phyloP scores from a whole-genome alignment of 306 rosid species.

The Quercus wislizeni region DNA sequence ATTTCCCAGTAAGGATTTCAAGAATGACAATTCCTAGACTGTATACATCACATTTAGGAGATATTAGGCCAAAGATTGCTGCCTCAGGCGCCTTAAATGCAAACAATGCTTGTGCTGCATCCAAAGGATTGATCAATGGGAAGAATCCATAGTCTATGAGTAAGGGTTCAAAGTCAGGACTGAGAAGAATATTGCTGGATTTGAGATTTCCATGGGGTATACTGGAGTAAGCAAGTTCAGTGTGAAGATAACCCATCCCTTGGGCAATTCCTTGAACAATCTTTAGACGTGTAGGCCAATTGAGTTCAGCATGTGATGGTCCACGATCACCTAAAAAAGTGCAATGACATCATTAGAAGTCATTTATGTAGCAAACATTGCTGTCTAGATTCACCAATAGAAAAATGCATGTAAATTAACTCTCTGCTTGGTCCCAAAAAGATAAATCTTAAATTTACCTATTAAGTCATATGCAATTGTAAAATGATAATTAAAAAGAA shows the following conservation, averaged over 20 bases:
- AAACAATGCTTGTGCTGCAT: conserved; percentile 36
- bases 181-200: conserved; percentile 71
- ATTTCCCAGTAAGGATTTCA: conserved; percentile 72
- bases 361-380: too few relatives aligned
- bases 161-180: conserved; percentile 54
- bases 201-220: conserved; percentile 88
- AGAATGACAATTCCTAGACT: conserved; percentile 75
- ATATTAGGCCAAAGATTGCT: conserved; percentile 31
- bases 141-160: conserved; percentile 58
- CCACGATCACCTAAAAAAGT: conserved; percentile 61
- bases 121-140: conserved; percentile 38
- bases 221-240: conserved; percentile 27
- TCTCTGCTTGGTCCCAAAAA: too few relatives aligned
- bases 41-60: conserved; percentile 63
- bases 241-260: conserved; percentile 62
- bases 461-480: too few relatives aligned
- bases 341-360: background rate
- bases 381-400: too few relatives aligned
- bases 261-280: conserved; percentile 63
- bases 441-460: too few relatives aligned
- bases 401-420: too few relatives aligned
- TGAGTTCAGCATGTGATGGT: conserved; percentile 47
- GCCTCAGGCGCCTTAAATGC: conserved; percentile 77
- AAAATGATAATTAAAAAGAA: too few relatives aligned
- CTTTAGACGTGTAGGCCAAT: conserved; percentile 63